Evolutionary conservation across 345 rosid species (phyloP).

Genomic region (Clarkia xantiana): DNA sequence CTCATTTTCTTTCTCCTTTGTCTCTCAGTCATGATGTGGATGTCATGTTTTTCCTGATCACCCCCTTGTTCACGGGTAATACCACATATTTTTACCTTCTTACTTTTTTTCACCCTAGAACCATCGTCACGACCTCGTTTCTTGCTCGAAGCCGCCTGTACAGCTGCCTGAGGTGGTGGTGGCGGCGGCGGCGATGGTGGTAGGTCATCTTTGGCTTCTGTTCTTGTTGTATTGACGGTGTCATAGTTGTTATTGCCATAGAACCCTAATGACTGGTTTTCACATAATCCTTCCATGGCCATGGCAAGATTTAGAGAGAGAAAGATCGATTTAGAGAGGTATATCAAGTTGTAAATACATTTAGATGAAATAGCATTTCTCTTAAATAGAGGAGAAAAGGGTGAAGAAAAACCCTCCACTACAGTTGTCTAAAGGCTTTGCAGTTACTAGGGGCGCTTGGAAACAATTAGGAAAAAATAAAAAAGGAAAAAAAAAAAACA

Average conservation of each 20-base stretch:
- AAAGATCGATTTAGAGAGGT: constrained; percentile 9
- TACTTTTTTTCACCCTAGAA: not conserved
- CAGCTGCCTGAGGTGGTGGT: not conserved
- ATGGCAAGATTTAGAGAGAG: not conserved
- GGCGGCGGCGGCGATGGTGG: not conserved
- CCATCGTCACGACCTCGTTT: constrained; percentile 1
- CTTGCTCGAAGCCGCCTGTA: too few species aligned
- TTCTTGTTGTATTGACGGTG: not conserved
- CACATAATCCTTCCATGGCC: constrained; percentile 7
- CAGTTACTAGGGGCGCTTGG: too few species aligned
- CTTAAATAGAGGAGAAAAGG: too few species aligned
- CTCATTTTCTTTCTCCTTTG: constrained; percentile 80
- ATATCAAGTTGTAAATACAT: constrained; percentile 2
- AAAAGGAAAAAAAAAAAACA: too few species aligned
- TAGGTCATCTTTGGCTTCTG: not conserved
- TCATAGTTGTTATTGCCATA: constrained; percentile 15
- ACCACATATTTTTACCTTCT: not conserved
- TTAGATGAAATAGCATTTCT: too few species aligned
- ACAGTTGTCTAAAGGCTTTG: too few species aligned
- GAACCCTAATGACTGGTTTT: constrained; percentile 22
- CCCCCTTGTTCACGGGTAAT: constrained; percentile 4
- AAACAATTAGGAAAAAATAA: too few species aligned
- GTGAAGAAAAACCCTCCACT: too few species aligned
- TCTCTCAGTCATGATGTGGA: constrained; percentile 66
- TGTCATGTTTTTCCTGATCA: constrained; percentile 31